Base-by-base conservation (phyloP, 2,329 filamentous ascomycete genomes). In the Colletotrichum sublineola region DNA sequence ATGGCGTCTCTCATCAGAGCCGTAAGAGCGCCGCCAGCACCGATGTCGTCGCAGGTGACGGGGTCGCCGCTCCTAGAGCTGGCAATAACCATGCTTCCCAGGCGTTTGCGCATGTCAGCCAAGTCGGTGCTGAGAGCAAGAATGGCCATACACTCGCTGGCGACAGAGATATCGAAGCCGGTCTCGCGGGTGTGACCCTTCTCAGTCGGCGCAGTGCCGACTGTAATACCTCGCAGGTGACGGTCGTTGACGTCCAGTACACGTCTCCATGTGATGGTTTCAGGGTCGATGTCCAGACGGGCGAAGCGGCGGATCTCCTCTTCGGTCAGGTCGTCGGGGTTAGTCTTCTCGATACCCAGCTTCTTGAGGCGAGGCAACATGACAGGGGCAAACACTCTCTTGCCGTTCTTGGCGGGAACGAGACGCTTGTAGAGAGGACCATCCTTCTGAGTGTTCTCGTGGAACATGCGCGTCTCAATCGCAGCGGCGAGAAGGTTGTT, bases 141-240 rank as follows among this genome's bases (percentile, higher is more conserved):
- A 74, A 99, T 97, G 73, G 96, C 96, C 96, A 99, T 99, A 81
- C 95, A 97, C 82, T 98, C 96, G 81, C 94, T 97, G 53, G 96
- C 96, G 40, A 99, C 96, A 0, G 96, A 97, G 76, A 99, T 99
- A 80, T 99, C 96, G 79, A 99, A 99, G 56, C 94, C 95, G 42
- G 96, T 98, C 82, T 96, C 90, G 74, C 96, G 91, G 36, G 90
- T 93, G 77, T 94, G 91, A 18, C 95, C 95, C 85, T 95, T 97
- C 84, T 99, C 96, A 0, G 96, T 97, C 5, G 93, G 86, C 0
- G 96, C 96, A 75, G 93, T 92, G 50, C 96, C 96, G 74, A 98
- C 89, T 2, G 94, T 97, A 78, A 98, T 91, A 67, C 94, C 93
- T 79, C 96, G 92, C 73, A 99, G 87, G 83, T 98, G 95, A 75